Evolutionary conservation across 192 early-diverging fungal genomes (phyloP).

Genomic region (Coemansia sp.): DNA sequence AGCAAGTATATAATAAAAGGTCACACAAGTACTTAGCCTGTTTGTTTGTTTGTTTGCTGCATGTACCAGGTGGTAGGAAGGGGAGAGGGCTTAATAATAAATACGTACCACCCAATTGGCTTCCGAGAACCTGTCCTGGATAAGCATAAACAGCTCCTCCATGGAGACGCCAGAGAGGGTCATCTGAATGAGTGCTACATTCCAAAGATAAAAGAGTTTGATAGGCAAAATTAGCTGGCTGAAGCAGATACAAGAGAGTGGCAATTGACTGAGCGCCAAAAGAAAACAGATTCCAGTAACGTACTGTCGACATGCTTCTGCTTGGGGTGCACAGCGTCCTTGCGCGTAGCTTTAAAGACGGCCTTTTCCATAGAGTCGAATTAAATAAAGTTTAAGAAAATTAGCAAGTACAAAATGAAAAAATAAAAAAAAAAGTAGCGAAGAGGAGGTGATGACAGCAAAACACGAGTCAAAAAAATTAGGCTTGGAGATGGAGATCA

Average conservation of each 20-base stretch:
- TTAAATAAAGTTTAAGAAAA: slow-evolving; percentile 6
- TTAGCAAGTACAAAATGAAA: slow-evolving; percentile 1
- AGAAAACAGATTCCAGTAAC: slow-evolving; percentile 11
- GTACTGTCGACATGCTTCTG: slow-evolving; percentile 62
- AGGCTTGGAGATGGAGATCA: background rate
- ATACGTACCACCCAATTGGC: slow-evolving; percentile 58
- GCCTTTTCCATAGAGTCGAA: slow-evolving; percentile 58
- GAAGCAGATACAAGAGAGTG: background rate
- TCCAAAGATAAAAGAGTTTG: background rate
- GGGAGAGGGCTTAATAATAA: background rate
- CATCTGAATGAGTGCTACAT: slow-evolving; percentile 58
- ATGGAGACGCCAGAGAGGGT: slow-evolving; percentile 53
- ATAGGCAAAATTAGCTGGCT: slow-evolving; percentile 2
- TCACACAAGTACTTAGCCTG: background rate
- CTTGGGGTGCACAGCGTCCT: slow-evolving; percentile 59
- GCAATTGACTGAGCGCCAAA: background rate
- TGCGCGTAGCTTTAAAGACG: slow-evolving; percentile 59
- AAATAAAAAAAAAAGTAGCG: slow-evolving; percentile 1
- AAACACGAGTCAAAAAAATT: background rate
- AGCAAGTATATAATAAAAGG: slow-evolving; percentile 3
- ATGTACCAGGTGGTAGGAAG: background rate
- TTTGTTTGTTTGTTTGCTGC: background rate
- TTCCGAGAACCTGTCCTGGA: slow-evolving; percentile 58
- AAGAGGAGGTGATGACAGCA: background rate
- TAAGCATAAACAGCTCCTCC: slow-evolving; percentile 57